Evolutionary conservation across 2,329 filamentous ascomycete species (phyloP).

Genomic region (Cytospora chrysosperma): DNA sequence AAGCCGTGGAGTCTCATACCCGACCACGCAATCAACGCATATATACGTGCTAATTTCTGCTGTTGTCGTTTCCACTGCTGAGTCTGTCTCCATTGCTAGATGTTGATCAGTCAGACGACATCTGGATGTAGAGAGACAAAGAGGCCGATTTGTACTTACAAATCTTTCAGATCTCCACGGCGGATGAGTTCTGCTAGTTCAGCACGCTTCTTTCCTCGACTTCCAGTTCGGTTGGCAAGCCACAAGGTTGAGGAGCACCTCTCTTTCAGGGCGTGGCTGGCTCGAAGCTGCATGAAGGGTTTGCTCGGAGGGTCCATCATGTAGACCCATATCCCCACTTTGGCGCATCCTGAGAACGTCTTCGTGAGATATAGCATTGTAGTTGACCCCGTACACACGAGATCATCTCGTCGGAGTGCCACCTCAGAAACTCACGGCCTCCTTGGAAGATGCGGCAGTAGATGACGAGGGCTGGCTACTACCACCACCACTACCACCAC

Average conservation of each 20-base stretch:
- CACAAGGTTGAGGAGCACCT: not conserved
- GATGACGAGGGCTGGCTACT: not conserved
- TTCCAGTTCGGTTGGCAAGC: not conserved
- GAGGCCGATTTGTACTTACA: not conserved
- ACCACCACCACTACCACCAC: not conserved
- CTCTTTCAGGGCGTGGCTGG: not conserved
- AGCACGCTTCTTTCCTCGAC: not conserved
- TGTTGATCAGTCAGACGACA: not conserved
- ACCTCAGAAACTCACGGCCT: not conserved
- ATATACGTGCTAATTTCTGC: too few relatives aligned
- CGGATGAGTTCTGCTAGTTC: not conserved
- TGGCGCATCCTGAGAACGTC: not conserved
- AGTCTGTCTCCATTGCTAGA: not conserved
- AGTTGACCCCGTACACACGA: not conserved
- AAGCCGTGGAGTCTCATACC: not conserved
- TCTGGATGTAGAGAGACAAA: not conserved
- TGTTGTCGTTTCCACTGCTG: not conserved
- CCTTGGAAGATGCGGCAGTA: slow-evolving; percentile 8
- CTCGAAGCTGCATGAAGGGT: not conserved
- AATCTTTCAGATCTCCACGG: not conserved
- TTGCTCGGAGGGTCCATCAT: not conserved
- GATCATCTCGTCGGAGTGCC: not conserved
- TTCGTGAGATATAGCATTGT: not conserved
- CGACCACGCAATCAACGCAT: not conserved
- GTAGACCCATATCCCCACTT: not conserved